Evolutionary conservation across 2,329 filamentous ascomycete species (phyloP).

Genomic region (Teratosphaeria pseudoeucalypti): DNA sequence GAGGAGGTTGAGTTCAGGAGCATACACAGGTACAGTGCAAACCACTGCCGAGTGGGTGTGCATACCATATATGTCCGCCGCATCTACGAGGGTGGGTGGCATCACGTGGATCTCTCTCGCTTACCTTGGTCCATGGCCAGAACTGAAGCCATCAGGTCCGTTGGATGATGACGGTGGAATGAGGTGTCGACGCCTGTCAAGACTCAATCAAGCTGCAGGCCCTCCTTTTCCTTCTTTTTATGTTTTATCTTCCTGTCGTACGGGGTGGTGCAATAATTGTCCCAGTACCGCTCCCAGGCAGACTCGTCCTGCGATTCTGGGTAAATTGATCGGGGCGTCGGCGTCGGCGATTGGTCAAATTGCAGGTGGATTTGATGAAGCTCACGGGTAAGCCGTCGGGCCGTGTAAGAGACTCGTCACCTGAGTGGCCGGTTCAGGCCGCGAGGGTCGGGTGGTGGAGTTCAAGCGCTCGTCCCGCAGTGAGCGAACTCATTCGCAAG

Average conservation of each 20-base stretch:
- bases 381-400: not conserved
- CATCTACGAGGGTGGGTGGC: slow-evolving; percentile 11
- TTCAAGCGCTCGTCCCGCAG: not conserved
- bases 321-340: not conserved
- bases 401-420: not conserved
- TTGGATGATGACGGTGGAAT: not conserved
- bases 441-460: not conserved
- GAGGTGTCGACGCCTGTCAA: not conserved
- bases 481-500: not conserved
- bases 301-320: not conserved
- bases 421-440: not conserved
- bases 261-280: not conserved
- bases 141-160: slow-evolving; percentile 12
- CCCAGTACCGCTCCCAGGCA: not conserved
- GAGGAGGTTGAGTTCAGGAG: not conserved
- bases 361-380: not conserved
- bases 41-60: slow-evolving; percentile 1
- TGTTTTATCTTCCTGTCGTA: not conserved
- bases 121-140: slow-evolving; percentile 25
- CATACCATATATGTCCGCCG: slow-evolving; percentile 7
- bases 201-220: not conserved
- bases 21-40: not conserved
- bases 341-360: not conserved
- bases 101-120: slow-evolving; percentile 4
- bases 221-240: not conserved